Evolutionary conservation across 192 early-diverging fungal species (phyloP), one percentile per base, ranked within the genome.

Genomic region (Fimicolochytrium jonesii): DNA sequence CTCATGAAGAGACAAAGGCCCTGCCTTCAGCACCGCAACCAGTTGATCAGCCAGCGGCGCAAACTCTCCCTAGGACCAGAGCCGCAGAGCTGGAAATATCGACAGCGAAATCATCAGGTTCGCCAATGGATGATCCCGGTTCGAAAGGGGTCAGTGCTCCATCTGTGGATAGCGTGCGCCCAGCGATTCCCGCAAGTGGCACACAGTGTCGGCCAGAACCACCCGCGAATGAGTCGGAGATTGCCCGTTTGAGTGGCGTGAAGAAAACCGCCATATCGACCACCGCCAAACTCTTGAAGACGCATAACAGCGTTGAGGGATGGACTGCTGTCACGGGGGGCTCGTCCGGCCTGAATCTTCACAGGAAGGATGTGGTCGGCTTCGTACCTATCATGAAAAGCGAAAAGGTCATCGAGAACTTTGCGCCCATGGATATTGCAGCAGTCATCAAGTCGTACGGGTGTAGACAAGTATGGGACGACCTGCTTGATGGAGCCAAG

Each of bases 401-500:
- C 15, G 51, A 42, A 2, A 68, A 68, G 30, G 66, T 68, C 4
- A 35, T 68, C 6, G 58, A 63, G 29, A 59, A 59, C 11, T 62
- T 62, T 47, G n/a, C 59, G 31, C n/a, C 53, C 18, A 49, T 25
- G 15, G 66, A 68, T 23, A 29, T 62, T 7, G 52, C 42, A 53
- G 37, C 57, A 0, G 66, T 62, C 15, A 42, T 62, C 18, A 51
- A 41, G 33, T 43, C 20, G 11, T 62, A 46, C 54, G 58, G 56
- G 3, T 68, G 66, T 35, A 18, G 66, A 28, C 54, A 53, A 39
- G 30, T 37, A 17, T 68, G 66, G 66, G 66, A 68, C 28, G 66
- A 68, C 36, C 11, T 45, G 6, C 6, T 68, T n/a, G 66, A 68
- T 4, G 41, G 37, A 22, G 66, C 59, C 22, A 17, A 36, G 6